Evolutionary conservation across 169 alveolate genomes (phyloP), one percentile per base, ranked within the genome.

Genomic region (Amoebophrya sp.): DNA sequence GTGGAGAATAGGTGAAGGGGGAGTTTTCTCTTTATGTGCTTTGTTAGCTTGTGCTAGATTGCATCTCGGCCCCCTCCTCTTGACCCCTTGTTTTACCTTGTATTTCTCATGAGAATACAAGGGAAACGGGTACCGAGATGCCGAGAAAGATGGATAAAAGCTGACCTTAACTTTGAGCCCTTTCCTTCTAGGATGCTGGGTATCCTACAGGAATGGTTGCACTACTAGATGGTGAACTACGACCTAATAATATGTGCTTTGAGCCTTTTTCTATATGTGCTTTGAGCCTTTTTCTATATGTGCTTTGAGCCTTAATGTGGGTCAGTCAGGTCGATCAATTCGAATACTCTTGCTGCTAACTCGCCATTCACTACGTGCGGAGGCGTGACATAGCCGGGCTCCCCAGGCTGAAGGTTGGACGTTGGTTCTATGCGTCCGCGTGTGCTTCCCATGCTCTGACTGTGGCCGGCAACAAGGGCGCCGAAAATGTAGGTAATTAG

Each of bases 311-410:
- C 47, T 47, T 41, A 91, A 76, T 89, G 53, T 91, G 77, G 40
- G 76, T 95, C 97, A 34, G 96, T 94, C 47, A 93, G 94, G 24
- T 93, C 94, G 93, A 95, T 94, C 90, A 95, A 92, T 55, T 93
- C 90, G 77, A 95, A 95, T 40, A 95, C 97, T 34, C 93, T 92
- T 47, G 95, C 94, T 2, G 95, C 96, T 12, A 95, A 95, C 91
- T 95, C 96, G 36, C 96, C 95, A 92, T 95, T 95, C 91, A 95
- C 83, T 14, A 95, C 94, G 92, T 95, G 97, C 76, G 89, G 89
- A 36, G 40, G 41, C 92, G 55, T 0, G 33, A 65, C 83, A 36
- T 65, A 65, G 83, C 83, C 83, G 38, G 83, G 83, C 39, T 65
- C 83, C 36, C 83, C 83, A 36, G 83, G 83, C 39, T 47, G 6